Evolutionary conservation across 148 eudicot genomes (phyloP).

Genomic region (Fagopyrum homotropicum): DNA sequence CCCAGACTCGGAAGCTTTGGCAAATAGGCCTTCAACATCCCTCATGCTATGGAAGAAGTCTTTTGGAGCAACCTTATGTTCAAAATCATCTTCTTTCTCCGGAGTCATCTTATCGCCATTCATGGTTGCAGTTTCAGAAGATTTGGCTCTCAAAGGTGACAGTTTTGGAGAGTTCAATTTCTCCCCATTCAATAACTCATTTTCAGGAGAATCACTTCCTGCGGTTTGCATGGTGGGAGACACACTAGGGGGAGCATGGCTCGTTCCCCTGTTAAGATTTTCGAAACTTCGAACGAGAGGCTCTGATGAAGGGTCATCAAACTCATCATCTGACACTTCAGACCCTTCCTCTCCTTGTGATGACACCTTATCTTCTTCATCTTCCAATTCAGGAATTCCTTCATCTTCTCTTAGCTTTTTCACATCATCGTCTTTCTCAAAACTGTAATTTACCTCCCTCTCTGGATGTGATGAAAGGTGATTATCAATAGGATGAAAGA

Average conservation of each 20-base stretch:
- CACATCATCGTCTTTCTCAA: conserved; percentile 26
- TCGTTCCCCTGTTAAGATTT: conserved; percentile 59
- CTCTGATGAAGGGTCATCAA: conserved; percentile 74
- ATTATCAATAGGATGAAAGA: conserved; percentile 61
- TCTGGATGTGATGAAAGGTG: conserved; percentile 50
- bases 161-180: conserved; percentile 49
- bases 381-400: conserved; percentile 36
- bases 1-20: conserved; percentile 82
- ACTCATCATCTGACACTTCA: conserved; percentile 68
- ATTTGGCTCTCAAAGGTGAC: conserved; percentile 53
- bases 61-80: conserved; percentile 57
- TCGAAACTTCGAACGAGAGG: conserved; percentile 73
- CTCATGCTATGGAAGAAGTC: conserved; percentile 67
- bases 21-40: conserved; percentile 67
- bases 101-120: conserved; percentile 35
- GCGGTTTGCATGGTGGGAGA: conserved; percentile 25
- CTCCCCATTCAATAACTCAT: conserved; percentile 32
- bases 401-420: conserved; percentile 34
- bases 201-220: conserved; percentile 30
- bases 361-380: conserved; percentile 35
- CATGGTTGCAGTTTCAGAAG: conserved; percentile 35
- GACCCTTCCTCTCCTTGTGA: conserved; percentile 33
- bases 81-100: conserved; percentile 32
- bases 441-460: conserved; percentile 28
- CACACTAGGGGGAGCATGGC: conserved; percentile 27